Evolutionary conservation across 371 early-diverging fungal genomes (phyloP).

Genomic region (Apophysomyces variabilis): DNA sequence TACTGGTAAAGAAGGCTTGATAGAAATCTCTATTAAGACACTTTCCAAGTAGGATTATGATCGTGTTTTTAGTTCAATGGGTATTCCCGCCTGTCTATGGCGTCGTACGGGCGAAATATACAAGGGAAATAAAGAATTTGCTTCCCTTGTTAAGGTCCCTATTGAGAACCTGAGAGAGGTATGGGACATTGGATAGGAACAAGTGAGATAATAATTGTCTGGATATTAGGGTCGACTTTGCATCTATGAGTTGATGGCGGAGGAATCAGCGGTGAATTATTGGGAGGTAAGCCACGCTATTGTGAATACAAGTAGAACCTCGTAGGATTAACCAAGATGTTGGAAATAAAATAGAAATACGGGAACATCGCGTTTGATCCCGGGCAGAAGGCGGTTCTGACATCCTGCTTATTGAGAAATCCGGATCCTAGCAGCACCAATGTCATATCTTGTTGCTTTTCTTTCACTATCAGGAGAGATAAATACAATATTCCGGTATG

Average conservation of each 20-base stretch:
- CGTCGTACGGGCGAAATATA: constrained; percentile 95
- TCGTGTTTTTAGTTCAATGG: constrained; percentile 91
- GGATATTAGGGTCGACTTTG: constrained; percentile 58
- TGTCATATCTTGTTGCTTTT: constrained; percentile 84
- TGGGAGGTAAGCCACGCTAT: constrained; percentile 61
- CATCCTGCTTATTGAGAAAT: constrained; percentile 76
- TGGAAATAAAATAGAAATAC: constrained; percentile 68
- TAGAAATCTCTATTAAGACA: not conserved
- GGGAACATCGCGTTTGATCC: constrained; percentile 95
- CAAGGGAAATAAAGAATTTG: constrained; percentile 95
- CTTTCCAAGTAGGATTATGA: constrained; percentile 74
- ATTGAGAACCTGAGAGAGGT: constrained; percentile 77
- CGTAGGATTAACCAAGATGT: not conserved
- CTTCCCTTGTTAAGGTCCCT: constrained; percentile 82
- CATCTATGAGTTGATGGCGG: constrained; percentile 88
- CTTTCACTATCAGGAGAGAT: constrained; percentile 92
- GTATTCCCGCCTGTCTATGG: constrained; percentile 94
- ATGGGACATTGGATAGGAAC: constrained; percentile 16
- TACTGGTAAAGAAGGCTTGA: constrained; percentile 58
- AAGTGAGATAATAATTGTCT: not conserved
- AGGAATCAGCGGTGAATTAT: constrained; percentile 81
- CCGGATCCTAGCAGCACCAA: constrained; percentile 57
- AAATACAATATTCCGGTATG: constrained; percentile 80
- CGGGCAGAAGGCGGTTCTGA: constrained; percentile 93
- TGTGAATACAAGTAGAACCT: not conserved